Evolutionary conservation across 805 yeast genomes (phyloP).

Genomic region (Barnettozyma californica): DNA sequence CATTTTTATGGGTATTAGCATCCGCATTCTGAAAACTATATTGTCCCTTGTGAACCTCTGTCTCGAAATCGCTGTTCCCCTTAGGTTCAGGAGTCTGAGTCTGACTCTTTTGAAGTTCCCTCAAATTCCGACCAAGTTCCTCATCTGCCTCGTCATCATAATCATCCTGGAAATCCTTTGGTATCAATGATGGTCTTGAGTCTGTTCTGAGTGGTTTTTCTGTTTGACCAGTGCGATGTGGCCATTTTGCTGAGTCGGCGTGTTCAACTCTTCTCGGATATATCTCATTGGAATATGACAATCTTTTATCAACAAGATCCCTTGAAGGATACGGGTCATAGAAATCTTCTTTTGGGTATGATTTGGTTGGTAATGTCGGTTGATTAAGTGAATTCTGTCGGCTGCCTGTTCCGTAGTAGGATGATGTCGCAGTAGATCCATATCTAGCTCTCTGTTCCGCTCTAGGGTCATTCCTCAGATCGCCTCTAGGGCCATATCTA

Average conservation of each 20-base stretch:
- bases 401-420: slow-evolving; percentile 8
- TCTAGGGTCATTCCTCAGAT: slow-evolving; percentile 3
- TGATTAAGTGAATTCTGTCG: slow-evolving; percentile 6
- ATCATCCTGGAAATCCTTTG: slow-evolving; percentile 22
- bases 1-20: neutral
- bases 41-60: neutral
- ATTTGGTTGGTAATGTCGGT: neutral
- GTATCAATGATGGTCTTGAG: slow-evolving; percentile 23
- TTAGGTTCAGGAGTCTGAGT: neutral
- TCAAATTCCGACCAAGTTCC: slow-evolving; percentile 8
- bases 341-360: slow-evolving; percentile 5
- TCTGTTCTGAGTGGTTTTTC: slow-evolving; percentile 3
- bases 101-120: neutral
- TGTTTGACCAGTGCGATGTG: neutral
- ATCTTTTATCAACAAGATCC: neutral
- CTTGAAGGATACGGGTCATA: slow-evolving; percentile 5
- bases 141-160: slow-evolving; percentile 22
- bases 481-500: slow-evolving; percentile 3
- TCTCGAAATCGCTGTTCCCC: neutral
- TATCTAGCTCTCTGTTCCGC: slow-evolving; percentile 4
- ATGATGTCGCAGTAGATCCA: neutral
- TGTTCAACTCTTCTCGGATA: slow-evolving; percentile 7
- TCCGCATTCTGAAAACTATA: neutral
- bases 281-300: neutral
- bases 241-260: neutral